Percentiles rank a stretch among this genome's conserved stretches.
phyloP scores from a whole-genome alignment of 2,329 filamentous ascomycete genomes.

The Corinectria fuckeliana region DNA sequence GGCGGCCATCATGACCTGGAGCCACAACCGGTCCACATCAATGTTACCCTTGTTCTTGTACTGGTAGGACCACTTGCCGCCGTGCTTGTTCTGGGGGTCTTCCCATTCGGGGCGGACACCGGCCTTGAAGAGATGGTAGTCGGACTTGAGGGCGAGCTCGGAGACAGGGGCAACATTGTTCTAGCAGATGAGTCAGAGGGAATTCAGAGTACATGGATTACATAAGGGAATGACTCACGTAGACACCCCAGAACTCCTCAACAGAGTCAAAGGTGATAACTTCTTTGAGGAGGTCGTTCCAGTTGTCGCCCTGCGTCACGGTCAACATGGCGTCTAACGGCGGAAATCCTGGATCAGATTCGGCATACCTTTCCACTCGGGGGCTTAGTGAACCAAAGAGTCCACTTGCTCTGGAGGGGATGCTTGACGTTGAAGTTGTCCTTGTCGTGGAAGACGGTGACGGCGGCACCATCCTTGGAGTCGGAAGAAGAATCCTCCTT shows the following conservation, averaged over 20 bases:
- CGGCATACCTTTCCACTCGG: slow-evolving; percentile 84
- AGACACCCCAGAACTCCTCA: slow-evolving; percentile 99
- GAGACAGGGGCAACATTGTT: slow-evolving; percentile 99
- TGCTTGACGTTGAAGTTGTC: slow-evolving; percentile 99
- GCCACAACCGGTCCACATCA: slow-evolving; percentile 94
- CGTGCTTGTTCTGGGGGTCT: slow-evolving; percentile 97
- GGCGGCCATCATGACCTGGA: slow-evolving; percentile 94
- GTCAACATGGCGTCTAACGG: too few relatives aligned
- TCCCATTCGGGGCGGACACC: slow-evolving; percentile 98
- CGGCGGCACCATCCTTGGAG: slow-evolving; percentile 59
- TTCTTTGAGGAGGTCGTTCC: slow-evolving; percentile 97
- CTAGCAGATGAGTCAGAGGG: slow-evolving; percentile 53
- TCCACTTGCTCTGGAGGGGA: slow-evolving; percentile 96
- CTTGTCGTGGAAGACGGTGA: slow-evolving; percentile 97
- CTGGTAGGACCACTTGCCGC: slow-evolving; percentile 97
- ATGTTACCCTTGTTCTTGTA: slow-evolving; percentile 95
- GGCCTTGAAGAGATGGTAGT: slow-evolving; percentile 99
- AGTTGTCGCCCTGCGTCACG: slow-evolving; percentile 82
- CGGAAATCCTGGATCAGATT: neutral
- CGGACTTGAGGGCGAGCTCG: slow-evolving; percentile 94
- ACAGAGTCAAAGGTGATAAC: slow-evolving; percentile 99
- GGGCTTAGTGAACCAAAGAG: slow-evolving; percentile 99
- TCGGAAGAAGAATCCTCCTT: slow-evolving; percentile 58
- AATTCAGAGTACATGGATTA: slow-evolving; percentile 14
- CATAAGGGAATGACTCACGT: slow-evolving; percentile 68